These are phyloP conservation scores for Elaeagnus macrophylla DNA, from an alignment of 306 rosid species.

Conservation along the genomic window DNA sequence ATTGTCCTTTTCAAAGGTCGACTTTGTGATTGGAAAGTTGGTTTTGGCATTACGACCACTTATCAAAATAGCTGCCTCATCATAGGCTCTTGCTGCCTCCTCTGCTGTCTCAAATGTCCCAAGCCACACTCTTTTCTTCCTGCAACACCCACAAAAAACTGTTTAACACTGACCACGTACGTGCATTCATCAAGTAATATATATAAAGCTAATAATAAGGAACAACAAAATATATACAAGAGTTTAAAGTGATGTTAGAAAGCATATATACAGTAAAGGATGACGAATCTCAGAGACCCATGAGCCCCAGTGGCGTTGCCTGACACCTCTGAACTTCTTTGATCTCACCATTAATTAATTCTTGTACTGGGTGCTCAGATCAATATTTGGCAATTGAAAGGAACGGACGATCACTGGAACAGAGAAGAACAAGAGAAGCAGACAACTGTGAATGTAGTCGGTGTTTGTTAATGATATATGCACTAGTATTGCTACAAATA, in stretches of 20 bases:
- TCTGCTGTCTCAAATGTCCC: constrained; percentile 87
- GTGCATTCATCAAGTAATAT: background rate
- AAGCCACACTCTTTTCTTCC: constrained; percentile 95
- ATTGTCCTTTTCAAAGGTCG: constrained; percentile 3
- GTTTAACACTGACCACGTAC: background rate
- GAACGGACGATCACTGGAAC: background rate
- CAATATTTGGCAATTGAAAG: background rate
- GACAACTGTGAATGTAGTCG: too few relatives aligned
- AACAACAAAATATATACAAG: background rate
- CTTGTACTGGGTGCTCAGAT: constrained; percentile 7
- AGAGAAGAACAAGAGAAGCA: background rate
- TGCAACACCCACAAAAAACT: constrained; percentile 1
- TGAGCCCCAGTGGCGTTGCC: constrained; percentile 92
- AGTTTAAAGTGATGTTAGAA: background rate
- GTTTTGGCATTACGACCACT: constrained; percentile 77
- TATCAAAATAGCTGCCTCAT: constrained; percentile 78
- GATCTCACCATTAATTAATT: constrained; percentile 38
- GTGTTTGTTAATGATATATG: too few relatives aligned
- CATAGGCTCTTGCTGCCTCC: constrained; percentile 84
- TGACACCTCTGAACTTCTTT: constrained; percentile 76
- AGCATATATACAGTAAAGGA: constrained; percentile 49
- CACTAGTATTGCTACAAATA: too few relatives aligned
- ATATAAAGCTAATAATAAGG: too few relatives aligned
- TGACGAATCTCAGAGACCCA: constrained; percentile 93
- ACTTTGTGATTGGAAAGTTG: constrained; percentile 44